Percentiles rank a stretch among this genome's conserved stretches.
Evolutionary conservation across 257 asterid species (phyloP).

Genomic region (Striga asiatica): DNA sequence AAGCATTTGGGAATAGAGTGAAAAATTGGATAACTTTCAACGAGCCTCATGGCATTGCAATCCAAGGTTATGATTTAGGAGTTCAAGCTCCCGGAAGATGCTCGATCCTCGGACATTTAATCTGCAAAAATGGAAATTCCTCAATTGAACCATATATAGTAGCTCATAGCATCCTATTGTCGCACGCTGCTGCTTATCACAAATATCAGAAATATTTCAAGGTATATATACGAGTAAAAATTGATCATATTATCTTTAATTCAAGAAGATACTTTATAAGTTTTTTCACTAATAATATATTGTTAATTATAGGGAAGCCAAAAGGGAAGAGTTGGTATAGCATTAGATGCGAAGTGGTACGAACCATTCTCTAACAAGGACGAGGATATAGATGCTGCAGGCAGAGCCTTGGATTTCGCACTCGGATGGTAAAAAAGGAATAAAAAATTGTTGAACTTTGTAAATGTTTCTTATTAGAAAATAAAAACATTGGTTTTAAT

Average conservation of each 20-base stretch:
- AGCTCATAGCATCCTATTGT: conserved; percentile 61
- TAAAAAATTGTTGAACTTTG: neutral
- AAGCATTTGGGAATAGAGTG: conserved; percentile 72
- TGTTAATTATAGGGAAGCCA: conserved; percentile 36
- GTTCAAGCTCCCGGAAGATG: conserved; percentile 93
- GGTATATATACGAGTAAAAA: no score
- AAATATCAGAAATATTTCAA: conserved; percentile 48
- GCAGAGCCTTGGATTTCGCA: conserved; percentile 62
- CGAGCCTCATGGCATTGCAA: conserved; percentile 76
- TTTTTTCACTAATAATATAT: no score
- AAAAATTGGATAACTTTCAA: conserved; percentile 88
- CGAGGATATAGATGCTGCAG: conserved; percentile 63
- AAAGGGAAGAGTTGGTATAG: conserved; percentile 63
- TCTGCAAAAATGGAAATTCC: conserved; percentile 67
- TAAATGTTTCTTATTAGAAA: no score
- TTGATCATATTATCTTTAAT: neutral
- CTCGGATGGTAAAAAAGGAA: conserved; percentile 61
- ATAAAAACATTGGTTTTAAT: no score
- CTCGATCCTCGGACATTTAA: conserved; percentile 51
- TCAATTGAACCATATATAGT: conserved; percentile 62
- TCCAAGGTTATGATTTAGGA: conserved; percentile 66
- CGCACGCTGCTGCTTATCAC: conserved; percentile 72
- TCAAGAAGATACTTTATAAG: no score
- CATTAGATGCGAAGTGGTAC: conserved; percentile 64
- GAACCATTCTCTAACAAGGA: conserved; percentile 49